Evolutionary conservation across 2,329 filamentous ascomycete genomes (phyloP), one percentile per base, ranked within the genome.

Genomic region (Trichoderma guizhouense): DNA sequence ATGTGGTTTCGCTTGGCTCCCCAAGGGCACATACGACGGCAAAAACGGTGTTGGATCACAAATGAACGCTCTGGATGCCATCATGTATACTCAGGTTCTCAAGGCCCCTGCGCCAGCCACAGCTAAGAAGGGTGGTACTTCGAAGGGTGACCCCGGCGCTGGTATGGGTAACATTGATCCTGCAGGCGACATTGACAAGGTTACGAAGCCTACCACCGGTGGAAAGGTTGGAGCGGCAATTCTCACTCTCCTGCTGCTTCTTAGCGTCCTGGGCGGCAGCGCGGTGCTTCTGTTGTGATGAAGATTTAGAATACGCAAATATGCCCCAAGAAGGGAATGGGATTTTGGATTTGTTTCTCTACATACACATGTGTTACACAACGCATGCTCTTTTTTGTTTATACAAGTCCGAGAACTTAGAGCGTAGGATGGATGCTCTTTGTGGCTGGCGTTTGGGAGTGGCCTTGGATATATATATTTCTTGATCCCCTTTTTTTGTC

Each of bases 1-100:
- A 8, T 94, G 92, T 78, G 91, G 91, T n/a, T 88, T 91, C 76
- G 83, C 83, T 68, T 93, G 91, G 91, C 86, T 86, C 26, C 76
- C 80, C 8, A 81, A 79, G 24, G 81, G 79, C 5, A 78, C 75
- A 2, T 93, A 88, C 76, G 91, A 93, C 77, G 88, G 87, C 6
- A 78, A 82, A 24, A 83, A 83, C 14, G 91, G 91, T 69, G 90
- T 93, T 9, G 91, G 91, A 55, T 85, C 91, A 79, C 89, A 93
- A 83, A 91, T 93, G 86, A 90, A 87, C 75, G 90, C 89, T 0
- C 82, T 92, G 30, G 86, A 88, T 30, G 86, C 90, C 14, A 82
- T 93, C 74, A 89, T 89, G 79, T 90, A 89, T 71, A 87, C 86
- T 57, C 82, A 92, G 12, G 80, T 89, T 53, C 79, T 82, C 55